A percentile compares a stretch with the other conserved stretches of the same genome.
Evolutionary conservation across 352 stramenopile genomes (phyloP).

Genomic region (Globisporangium splendens): DNA sequence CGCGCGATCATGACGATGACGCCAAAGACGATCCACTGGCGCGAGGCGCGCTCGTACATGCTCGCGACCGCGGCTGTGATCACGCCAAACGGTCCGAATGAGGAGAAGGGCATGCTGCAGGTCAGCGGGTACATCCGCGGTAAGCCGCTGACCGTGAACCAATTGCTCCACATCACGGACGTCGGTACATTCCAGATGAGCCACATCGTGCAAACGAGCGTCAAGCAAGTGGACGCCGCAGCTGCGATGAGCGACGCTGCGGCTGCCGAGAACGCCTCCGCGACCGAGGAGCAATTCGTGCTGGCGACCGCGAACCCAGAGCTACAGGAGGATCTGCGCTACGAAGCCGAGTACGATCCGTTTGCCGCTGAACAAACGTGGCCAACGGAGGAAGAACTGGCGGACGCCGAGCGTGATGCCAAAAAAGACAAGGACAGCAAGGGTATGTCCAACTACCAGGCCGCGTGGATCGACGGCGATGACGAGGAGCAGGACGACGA

Average conservation of each 20-base stretch:
- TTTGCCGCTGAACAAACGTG: conserved; percentile 98
- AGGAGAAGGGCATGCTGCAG: conserved; percentile 64
- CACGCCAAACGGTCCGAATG: conserved; percentile 50
- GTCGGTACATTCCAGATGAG: conserved; percentile 92
- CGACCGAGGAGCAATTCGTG: conserved; percentile 26
- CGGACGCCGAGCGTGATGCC: conserved; percentile 67
- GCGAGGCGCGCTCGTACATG: conserved; percentile 86
- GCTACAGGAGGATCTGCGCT: conserved; percentile 79
- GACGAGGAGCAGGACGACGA: conserved; percentile 57
- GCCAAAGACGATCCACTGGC: conserved; percentile 86
- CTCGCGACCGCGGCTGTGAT: conserved; percentile 65
- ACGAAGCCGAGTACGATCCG: conserved; percentile 90
- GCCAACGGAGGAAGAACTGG: conserved; percentile 94
- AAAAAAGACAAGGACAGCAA: conserved; percentile 53
- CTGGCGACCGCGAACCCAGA: conserved; percentile 61
- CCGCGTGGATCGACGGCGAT: conserved; percentile 89
- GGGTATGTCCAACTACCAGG: conserved; percentile 93
- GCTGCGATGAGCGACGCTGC: conserved; percentile 33
- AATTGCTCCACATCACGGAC: conserved; percentile 96
- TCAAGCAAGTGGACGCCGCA: conserved; percentile 38
- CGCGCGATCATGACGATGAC: conserved; percentile 80
- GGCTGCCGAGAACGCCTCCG: conserved; percentile 18
- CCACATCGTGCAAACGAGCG: conserved; percentile 51
- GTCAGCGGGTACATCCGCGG: conserved; percentile 96
- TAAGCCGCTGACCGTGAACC: conserved; percentile 92